Conservation (phyloP, 306 rosid species). For the Castanea mollissima region DNA sequence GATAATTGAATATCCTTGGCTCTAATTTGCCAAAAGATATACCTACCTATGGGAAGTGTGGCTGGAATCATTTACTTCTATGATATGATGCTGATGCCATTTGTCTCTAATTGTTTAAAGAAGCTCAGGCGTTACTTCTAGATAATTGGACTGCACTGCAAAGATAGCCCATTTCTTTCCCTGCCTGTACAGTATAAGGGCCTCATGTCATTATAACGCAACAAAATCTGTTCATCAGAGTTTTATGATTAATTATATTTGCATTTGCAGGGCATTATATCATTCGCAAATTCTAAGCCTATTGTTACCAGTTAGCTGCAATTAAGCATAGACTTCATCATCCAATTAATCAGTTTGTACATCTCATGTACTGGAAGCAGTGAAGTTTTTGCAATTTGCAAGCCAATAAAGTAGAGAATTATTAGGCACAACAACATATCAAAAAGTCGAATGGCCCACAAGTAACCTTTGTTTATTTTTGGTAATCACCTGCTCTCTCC, state of each 20-base stretch:
- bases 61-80: neutral
- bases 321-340: no score
- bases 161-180: no score
- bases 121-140: no score
- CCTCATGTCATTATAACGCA: no score
- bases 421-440: neutral
- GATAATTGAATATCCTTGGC: neutral
- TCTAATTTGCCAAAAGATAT: neutral
- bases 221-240: no score
- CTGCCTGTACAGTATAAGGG: no score
- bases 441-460: slow-evolving; percentile 8
- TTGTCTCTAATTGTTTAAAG: no score
- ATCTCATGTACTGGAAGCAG: neutral
- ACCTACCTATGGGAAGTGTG: neutral
- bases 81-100: no score
- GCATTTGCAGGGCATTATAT: no score
- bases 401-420: neutral
- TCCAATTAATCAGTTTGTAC: neutral
- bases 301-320: no score
- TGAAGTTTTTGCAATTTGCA: neutral
- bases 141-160: neutral
- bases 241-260: no score
- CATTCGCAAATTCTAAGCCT: no score
- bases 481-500: neutral
- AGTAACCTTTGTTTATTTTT: neutral